phyloP scores from a whole-genome alignment of 768 basidiomycete genomes.

The Auricularia sp. region DNA sequence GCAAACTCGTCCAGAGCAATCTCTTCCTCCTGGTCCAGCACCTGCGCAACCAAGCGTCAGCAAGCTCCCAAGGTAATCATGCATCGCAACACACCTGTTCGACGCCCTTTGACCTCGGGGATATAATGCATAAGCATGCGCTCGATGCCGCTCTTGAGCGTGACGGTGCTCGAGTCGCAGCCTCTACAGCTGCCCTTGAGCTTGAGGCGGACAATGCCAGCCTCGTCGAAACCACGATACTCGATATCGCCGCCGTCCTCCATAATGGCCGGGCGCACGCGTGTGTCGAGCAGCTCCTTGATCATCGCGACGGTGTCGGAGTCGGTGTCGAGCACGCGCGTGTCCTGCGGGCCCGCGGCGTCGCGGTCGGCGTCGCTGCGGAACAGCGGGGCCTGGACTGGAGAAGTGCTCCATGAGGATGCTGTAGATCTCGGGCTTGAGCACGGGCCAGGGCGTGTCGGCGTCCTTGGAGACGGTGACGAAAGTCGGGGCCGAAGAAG shows the following conservation, averaged over 20 bases:
- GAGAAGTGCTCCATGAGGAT: constrained; percentile 97
- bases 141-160: constrained; percentile 93
- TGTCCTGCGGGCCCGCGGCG: constrained; percentile 85
- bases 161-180: constrained; percentile 88
- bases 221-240: constrained; percentile 82
- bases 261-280: constrained; percentile 95
- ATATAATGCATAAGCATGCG: constrained; percentile 99
- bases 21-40: constrained; percentile 82
- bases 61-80: not conserved
- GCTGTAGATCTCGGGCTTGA: constrained; percentile 96
- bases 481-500: constrained; percentile 98
- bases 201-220: constrained; percentile 66
- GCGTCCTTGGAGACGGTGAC: constrained; percentile 90
- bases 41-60: constrained; percentile 33
- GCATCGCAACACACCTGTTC: constrained; percentile 52
- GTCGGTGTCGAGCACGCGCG: constrained; percentile 86
- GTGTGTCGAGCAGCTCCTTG: constrained; percentile 90
- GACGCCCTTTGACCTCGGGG: constrained; percentile 87
- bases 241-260: constrained; percentile 99
- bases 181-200: constrained; percentile 97
- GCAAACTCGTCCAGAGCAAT: constrained; percentile 82
- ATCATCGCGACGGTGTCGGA: constrained; percentile 98
- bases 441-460: constrained; percentile 74
- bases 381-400: constrained; percentile 78
- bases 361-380: constrained; percentile 70